A percentile compares a stretch with the other conserved stretches of the same genome.
Conservation (phyloP, 163 green algal species). For the Volvox carteri region DNA sequence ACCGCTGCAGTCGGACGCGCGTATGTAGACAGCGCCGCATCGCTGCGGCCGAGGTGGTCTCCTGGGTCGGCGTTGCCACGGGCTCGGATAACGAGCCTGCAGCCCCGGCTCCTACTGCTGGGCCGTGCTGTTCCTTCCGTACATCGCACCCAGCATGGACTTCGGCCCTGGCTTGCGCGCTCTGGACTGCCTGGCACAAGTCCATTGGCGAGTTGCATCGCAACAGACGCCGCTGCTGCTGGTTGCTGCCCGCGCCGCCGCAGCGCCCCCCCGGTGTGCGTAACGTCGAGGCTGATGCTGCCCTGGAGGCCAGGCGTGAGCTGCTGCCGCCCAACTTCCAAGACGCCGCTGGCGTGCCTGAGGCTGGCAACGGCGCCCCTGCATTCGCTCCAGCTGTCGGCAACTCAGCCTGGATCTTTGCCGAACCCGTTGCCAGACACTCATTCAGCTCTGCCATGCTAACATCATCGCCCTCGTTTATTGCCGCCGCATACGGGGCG, state of each 20-base stretch:
- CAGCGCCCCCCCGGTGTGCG: neutral
- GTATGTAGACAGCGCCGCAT: too few relatives aligned
- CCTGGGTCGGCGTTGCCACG: neutral
- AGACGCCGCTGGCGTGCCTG: neutral
- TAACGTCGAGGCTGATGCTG: neutral
- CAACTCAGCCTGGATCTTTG: neutral
- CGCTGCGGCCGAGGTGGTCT: too few relatives aligned
- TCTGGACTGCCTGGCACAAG: neutral
- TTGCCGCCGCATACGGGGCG: neutral
- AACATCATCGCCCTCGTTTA: neutral
- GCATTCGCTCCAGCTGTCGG: neutral
- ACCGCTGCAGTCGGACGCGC: neutral
- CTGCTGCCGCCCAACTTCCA: neutral
- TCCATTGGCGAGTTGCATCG: constrained; percentile 15
- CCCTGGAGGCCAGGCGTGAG: neutral
- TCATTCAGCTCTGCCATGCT: constrained; percentile 29
- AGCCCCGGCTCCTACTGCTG: too few relatives aligned
- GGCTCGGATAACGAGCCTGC: too few relatives aligned
- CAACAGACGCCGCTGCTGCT: neutral
- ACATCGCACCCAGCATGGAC: too few relatives aligned
- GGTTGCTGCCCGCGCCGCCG: neutral
- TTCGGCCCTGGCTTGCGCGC: constrained; percentile 1
- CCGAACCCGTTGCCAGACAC: neutral
- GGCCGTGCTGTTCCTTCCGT: too few relatives aligned
- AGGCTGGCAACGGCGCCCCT: neutral